These are phyloP conservation scores for Trichoderma guizhouense DNA, from an alignment of 2,329 filamentous ascomycete genomes.

Conservation along the genomic window DNA sequence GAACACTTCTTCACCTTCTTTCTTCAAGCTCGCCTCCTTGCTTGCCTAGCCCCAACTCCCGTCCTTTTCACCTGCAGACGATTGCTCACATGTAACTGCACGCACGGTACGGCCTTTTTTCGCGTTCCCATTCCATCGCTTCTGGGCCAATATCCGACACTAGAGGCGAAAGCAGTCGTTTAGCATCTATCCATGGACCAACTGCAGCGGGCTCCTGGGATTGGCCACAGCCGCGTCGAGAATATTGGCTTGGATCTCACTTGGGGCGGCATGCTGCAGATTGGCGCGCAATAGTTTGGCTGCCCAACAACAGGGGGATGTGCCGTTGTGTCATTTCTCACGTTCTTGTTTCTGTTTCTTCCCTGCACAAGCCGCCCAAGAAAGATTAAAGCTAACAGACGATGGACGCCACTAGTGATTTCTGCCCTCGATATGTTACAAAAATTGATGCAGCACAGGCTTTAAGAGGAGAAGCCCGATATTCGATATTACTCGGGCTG, in stretches of 20 bases:
- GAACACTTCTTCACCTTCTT: background rate
- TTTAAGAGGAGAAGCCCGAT: background rate
- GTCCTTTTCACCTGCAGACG: background rate
- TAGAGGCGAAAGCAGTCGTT: background rate
- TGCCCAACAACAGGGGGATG: background rate
- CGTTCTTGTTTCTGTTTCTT: background rate
- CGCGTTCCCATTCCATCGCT: background rate
- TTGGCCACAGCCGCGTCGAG: background rate
- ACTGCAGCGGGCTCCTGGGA: background rate
- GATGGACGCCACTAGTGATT: background rate
- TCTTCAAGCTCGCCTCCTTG: background rate
- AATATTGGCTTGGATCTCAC: conserved; percentile 7
- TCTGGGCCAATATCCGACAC: background rate
- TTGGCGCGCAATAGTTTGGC: conserved; percentile 17
- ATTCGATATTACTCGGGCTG: background rate
- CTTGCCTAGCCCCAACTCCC: background rate
- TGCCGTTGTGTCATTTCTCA: background rate
- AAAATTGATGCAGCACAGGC: background rate
- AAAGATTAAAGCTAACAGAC: background rate
- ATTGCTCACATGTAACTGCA: background rate
- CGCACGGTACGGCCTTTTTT: background rate
- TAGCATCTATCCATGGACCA: background rate
- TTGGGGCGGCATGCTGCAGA: conserved; percentile 10
- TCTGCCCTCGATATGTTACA: background rate
- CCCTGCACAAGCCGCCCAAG: background rate